A percentile compares a stretch with the other conserved stretches of the same genome.
phyloP scores from a whole-genome alignment of 2,329 filamentous ascomycete genomes.

The Nothophaeocryptopus gaeumannii region DNA sequence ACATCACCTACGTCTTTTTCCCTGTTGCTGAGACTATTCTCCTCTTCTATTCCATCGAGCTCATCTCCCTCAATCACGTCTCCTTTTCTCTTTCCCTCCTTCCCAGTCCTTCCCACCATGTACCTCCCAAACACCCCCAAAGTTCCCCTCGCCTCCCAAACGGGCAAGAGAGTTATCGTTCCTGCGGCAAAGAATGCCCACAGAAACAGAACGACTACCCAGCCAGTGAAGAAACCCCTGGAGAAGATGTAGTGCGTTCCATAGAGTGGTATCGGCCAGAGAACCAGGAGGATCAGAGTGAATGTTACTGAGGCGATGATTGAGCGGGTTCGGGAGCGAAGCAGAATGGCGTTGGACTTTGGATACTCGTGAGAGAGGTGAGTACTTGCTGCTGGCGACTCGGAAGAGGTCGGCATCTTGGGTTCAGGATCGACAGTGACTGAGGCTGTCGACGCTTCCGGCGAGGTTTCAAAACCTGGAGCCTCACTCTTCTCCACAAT shows the following conservation, averaged over 20 bases:
- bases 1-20: too few species aligned
- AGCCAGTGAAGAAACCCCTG: constrained; percentile 47
- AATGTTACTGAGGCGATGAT: constrained; percentile 50
- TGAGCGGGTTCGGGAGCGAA: constrained; percentile 39
- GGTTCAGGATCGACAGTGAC: too few species aligned
- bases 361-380: constrained; percentile 65
- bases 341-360: constrained; percentile 57
- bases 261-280: constrained; percentile 53
- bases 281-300: constrained; percentile 53
- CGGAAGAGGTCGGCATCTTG: too few species aligned
- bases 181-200: constrained; percentile 37
- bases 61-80: too few species aligned
- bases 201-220: constrained; percentile 46
- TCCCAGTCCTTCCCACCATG: too few species aligned
- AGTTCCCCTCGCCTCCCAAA: constrained; percentile 22
- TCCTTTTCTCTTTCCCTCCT: too few species aligned
- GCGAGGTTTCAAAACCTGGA: too few species aligned
- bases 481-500: constrained; percentile 2
- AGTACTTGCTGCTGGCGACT: constrained; percentile 45
- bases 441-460: too few species aligned
- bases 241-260: constrained; percentile 48
- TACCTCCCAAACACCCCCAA: too few species aligned
- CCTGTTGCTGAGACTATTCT: too few species aligned
- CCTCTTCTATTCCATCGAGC: too few species aligned
- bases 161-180: constrained; percentile 25